Conservation (phyloP, 2,329 filamentous ascomycete genomes). For the Corinectria fuckeliana region DNA sequence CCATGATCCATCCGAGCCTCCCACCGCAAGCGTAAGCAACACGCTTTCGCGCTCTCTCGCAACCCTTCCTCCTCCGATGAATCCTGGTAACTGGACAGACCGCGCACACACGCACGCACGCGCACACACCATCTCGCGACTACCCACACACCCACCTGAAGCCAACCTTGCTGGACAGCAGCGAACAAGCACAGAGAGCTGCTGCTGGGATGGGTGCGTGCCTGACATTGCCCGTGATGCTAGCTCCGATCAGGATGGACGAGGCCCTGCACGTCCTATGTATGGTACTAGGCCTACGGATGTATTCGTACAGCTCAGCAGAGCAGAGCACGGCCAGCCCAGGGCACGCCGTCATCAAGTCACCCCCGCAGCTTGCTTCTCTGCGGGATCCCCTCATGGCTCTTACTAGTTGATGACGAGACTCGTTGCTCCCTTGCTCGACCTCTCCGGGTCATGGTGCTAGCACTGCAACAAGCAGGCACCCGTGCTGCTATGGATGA, state of each 20-base stretch:
- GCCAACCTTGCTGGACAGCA: slow-evolving; percentile 16
- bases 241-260: slow-evolving; percentile 35
- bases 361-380: not conserved
- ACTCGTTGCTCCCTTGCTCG: not conserved
- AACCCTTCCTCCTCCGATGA: slow-evolving; percentile 1
- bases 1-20: slow-evolving; percentile 18
- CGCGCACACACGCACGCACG: too few relatives aligned
- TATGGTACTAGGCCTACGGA: too few relatives aligned
- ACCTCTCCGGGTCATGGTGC: slow-evolving; percentile 1
- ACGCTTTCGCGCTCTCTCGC: not conserved
- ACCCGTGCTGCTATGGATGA: not conserved
- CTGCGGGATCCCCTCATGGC: slow-evolving; percentile 5
- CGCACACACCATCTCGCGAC: not conserved
- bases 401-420: slow-evolving; percentile 11
- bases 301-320: too few relatives aligned
- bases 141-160: slow-evolving; percentile 13
- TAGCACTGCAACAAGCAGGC: not conserved
- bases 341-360: not conserved
- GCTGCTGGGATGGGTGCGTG: slow-evolving; percentile 27
- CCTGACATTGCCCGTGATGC: slow-evolving; percentile 36
- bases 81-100: slow-evolving; percentile 3
- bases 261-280: slow-evolving; percentile 26
- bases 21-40: not conserved
- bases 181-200: not conserved
- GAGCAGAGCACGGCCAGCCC: not conserved